Percentiles rank a stretch among this genome's conserved stretches.
These are phyloP conservation scores for Trypanosoma theileri DNA, from an alignment of 208 protist species.

Conservation along the genomic window DNA sequence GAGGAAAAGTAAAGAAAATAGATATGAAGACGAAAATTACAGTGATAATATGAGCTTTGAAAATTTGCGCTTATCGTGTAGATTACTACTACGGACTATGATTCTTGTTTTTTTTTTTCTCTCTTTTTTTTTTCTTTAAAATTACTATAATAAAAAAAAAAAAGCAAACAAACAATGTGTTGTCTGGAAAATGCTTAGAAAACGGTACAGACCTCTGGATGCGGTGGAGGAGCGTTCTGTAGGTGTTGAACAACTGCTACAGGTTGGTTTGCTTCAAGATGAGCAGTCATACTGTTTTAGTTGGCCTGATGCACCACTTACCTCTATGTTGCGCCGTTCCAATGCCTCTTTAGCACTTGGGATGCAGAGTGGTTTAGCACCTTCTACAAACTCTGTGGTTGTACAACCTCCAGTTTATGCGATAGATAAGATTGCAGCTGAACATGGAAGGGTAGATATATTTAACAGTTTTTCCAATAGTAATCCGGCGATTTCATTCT, in stretches of 20 bases:
- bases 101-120: slow-evolving; percentile 27
- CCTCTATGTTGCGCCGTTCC: slow-evolving; percentile 29
- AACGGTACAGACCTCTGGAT: slow-evolving; percentile 83
- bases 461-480: slow-evolving; percentile 20
- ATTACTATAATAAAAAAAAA: slow-evolving; percentile 17
- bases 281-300: slow-evolving; percentile 83
- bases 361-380: slow-evolving; percentile 26
- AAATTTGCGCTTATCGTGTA: slow-evolving; percentile 11
- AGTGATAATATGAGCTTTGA: slow-evolving; percentile 3
- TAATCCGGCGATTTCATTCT: slow-evolving; percentile 24
- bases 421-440: slow-evolving; percentile 15
- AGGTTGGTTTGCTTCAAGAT: slow-evolving; percentile 56
- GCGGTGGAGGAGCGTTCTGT: slow-evolving; percentile 64
- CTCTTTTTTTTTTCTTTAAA: slow-evolving; percentile 13
- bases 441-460: slow-evolving; percentile 19
- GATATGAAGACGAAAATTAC: slow-evolving; percentile 6
- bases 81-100: slow-evolving; percentile 10
- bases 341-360: slow-evolving; percentile 17
- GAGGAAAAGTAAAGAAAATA: slow-evolving; percentile 4
- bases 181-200: slow-evolving; percentile 31
- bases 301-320: slow-evolving; percentile 67
- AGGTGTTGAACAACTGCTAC: slow-evolving; percentile 41
- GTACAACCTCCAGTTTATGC: slow-evolving; percentile 26
- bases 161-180: slow-evolving; percentile 10
- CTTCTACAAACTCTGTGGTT: slow-evolving; percentile 19